Conservation (phyloP, 1,284 basidiomycete species). For the Tilletia caries region DNA sequence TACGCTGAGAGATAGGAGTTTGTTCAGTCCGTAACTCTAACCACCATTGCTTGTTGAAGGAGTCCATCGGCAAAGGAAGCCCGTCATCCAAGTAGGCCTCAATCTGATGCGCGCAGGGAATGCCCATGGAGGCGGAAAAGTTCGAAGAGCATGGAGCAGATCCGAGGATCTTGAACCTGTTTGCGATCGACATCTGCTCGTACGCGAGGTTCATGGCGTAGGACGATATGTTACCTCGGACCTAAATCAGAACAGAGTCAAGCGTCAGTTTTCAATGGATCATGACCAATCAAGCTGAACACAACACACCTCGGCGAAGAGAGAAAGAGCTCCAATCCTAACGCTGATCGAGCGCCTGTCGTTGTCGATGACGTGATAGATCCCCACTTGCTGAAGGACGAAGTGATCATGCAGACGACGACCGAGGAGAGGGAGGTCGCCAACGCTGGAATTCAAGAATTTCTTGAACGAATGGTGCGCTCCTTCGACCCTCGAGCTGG, state of each 20-base stretch:
- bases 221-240: neutral
- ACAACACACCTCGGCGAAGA: neutral
- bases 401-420: neutral
- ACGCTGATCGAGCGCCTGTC: neutral
- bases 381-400: neutral
- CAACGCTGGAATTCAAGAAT: neutral
- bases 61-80: neutral
- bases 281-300: neutral
- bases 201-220: neutral
- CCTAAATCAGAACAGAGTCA: neutral
- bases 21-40: neutral
- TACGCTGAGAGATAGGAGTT: neutral
- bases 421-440: neutral
- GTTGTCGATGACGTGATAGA: neutral
- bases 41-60: neutral
- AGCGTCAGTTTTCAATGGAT: neutral
- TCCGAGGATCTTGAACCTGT: neutral
- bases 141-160: neutral
- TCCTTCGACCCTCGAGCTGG: neutral
- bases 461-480: neutral
- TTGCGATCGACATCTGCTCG: neutral
- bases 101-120: neutral
- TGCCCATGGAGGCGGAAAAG: neutral
- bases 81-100: neutral
- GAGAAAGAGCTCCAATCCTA: neutral